phyloP scores from a whole-genome alignment of 768 basidiomycete species.

The Macrolepiota dolichaula region DNA sequence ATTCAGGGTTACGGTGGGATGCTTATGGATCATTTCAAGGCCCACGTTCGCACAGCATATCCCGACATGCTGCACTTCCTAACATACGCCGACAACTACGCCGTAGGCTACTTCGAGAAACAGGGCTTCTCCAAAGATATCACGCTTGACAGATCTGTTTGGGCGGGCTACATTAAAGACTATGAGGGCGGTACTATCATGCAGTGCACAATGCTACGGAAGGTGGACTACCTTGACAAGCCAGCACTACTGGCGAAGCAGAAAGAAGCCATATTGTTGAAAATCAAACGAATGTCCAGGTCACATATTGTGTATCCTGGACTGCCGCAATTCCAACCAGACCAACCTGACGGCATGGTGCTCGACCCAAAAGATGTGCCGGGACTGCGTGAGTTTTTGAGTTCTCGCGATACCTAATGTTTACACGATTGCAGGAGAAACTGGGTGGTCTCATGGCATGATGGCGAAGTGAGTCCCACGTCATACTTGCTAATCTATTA shows the following conservation, averaged over 20 bases:
- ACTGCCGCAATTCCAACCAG: slow-evolving; percentile 68
- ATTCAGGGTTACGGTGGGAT: slow-evolving; percentile 92
- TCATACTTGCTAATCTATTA: background rate
- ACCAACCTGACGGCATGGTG: slow-evolving; percentile 43
- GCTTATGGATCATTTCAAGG: slow-evolving; percentile 98
- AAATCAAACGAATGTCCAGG: slow-evolving; percentile 82
- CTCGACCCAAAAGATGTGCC: slow-evolving; percentile 81
- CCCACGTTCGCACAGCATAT: slow-evolving; percentile 80
- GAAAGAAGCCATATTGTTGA: slow-evolving; percentile 84
- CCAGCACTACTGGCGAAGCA: slow-evolving; percentile 72
- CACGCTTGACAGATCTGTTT: slow-evolving; percentile 81
- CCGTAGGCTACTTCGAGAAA: slow-evolving; percentile 98
- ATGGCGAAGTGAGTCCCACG: slow-evolving; percentile 54
- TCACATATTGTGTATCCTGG: slow-evolving; percentile 87
- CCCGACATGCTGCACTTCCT: slow-evolving; percentile 92
- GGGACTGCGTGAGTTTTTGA: slow-evolving; percentile 63
- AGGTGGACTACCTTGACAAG: slow-evolving; percentile 86
- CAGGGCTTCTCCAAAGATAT: slow-evolving; percentile 99
- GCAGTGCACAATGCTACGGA: slow-evolving; percentile 95
- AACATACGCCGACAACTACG: slow-evolving; percentile 98
- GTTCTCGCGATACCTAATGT: background rate
- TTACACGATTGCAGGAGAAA: slow-evolving; percentile 57
- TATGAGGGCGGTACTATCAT: slow-evolving; percentile 99
- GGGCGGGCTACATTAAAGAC: slow-evolving; percentile 99
- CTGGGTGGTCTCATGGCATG: slow-evolving; percentile 89